phyloP scores from a whole-genome alignment of 805 yeast species.

The Ogataea dorogensis region DNA sequence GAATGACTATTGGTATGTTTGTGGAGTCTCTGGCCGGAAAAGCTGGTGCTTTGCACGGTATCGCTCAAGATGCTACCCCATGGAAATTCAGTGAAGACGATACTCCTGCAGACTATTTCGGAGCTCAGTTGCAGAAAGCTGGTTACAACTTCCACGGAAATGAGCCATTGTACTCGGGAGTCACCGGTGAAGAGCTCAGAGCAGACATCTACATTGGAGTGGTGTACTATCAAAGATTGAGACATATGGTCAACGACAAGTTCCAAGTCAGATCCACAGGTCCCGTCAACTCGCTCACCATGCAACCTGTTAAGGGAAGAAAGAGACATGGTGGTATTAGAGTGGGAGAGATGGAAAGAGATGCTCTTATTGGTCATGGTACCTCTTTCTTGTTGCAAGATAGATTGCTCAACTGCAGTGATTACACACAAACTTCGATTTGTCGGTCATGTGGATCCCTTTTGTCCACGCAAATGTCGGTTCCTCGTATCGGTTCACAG shows the following conservation, averaged over 20 bases:
- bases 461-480: constrained; percentile 83
- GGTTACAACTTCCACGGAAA: constrained; percentile 98
- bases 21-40: constrained; percentile 98
- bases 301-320: constrained; percentile 99
- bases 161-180: constrained; percentile 99
- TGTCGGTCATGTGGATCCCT: constrained; percentile 94
- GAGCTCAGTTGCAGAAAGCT: constrained; percentile 81
- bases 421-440: constrained; percentile 85
- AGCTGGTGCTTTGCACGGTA: constrained; percentile 96
- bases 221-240: constrained; percentile 95
- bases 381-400: constrained; percentile 93
- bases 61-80: constrained; percentile 96
- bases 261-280: constrained; percentile 99
- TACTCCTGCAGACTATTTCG: constrained; percentile 97
- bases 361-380: constrained; percentile 98
- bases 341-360: constrained; percentile 99
- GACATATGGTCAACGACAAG: constrained; percentile 99
- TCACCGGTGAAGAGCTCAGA: constrained; percentile 94
- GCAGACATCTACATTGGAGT: constrained; percentile 96
- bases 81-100: constrained; percentile 90
- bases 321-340: constrained; percentile 99
- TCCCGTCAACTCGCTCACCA: constrained; percentile 92
- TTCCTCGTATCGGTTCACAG: constrained; percentile 83
- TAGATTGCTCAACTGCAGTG: constrained; percentile 90
- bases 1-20: constrained; percentile 99